These are phyloP conservation scores for Melastoma malabathricum DNA, from an alignment of 345 rosid species.

Conservation along the genomic window DNA sequence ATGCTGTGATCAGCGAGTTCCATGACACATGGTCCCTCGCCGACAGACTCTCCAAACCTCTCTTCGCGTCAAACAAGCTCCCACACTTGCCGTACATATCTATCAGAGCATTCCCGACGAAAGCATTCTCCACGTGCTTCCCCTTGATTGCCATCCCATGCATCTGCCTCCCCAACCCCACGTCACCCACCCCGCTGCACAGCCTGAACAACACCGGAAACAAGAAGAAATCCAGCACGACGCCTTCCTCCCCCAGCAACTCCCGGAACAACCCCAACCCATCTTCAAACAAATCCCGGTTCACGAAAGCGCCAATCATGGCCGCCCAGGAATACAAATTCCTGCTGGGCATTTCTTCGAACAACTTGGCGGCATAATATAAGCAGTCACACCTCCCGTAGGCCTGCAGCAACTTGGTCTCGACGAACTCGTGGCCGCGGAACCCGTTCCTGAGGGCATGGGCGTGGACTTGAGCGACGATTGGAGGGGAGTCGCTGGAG, in stretches of 20 bases:
- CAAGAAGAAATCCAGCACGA: slow-evolving; percentile 27
- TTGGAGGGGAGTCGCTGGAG: slow-evolving; percentile 24
- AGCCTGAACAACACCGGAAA: slow-evolving; percentile 32
- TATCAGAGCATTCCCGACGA: slow-evolving; percentile 37
- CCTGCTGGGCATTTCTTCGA: slow-evolving; percentile 30
- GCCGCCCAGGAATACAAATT: slow-evolving; percentile 42
- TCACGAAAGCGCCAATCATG: slow-evolving; percentile 26
- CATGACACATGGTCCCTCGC: slow-evolving; percentile 39
- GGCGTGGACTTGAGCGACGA: slow-evolving; percentile 40
- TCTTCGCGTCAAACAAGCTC: slow-evolving; percentile 30
- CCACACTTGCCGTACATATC: slow-evolving; percentile 45
- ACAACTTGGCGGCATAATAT: slow-evolving; percentile 23
- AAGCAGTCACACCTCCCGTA: slow-evolving; percentile 26
- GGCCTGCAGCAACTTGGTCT: slow-evolving; percentile 48
- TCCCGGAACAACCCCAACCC: slow-evolving; percentile 20
- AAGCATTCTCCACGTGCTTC: slow-evolving; percentile 20
- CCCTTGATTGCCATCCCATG: slow-evolving; percentile 29
- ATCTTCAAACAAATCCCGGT: slow-evolving; percentile 24
- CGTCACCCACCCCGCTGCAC: slow-evolving; percentile 27
- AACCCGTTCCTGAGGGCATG: slow-evolving; percentile 32
- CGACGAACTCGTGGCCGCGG: slow-evolving; percentile 36
- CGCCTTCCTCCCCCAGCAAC: slow-evolving; percentile 16
- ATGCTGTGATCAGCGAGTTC: slow-evolving; percentile 42
- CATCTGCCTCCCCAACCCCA: slow-evolving; percentile 28
- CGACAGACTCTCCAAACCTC: slow-evolving; percentile 19